A percentile compares a stretch with the other conserved stretches of the same genome.
Evolutionary conservation across 2,329 filamentous ascomycete species (phyloP).

Genomic region (Botrytis sinoallii): DNA sequence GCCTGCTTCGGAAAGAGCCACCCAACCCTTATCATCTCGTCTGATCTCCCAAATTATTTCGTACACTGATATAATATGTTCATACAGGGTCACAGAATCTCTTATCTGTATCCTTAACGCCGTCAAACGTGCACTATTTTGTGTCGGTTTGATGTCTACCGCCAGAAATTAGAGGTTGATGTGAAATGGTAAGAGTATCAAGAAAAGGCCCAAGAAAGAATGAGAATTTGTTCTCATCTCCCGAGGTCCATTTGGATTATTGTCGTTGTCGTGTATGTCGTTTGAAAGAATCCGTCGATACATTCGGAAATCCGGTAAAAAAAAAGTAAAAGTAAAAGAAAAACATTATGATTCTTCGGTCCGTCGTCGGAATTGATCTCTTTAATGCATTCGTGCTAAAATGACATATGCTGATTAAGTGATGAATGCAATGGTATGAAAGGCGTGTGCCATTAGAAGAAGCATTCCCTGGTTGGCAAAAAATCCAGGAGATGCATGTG

Average conservation of each 20-base stretch:
- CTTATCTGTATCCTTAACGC: constrained; percentile 9
- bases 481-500: constrained; percentile 11
- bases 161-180: constrained; percentile 4
- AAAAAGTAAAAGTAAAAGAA: constrained; percentile 5
- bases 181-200: not conserved
- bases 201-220: not conserved
- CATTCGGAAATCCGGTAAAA: not conserved
- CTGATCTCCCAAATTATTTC: constrained; percentile 12
- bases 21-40: not conserved
- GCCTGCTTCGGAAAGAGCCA: constrained; percentile 18
- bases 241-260: not conserved
- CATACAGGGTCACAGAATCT: constrained; percentile 14
- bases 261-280: not conserved
- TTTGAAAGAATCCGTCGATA: constrained; percentile 1
- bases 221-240: not conserved
- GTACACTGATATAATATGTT: constrained; percentile 20
- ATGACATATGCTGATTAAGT: constrained; percentile 10
- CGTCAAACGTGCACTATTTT: constrained; percentile 6
- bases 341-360: constrained; percentile 17
- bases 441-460: constrained; percentile 14
- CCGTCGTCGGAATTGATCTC: constrained; percentile 11
- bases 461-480: constrained; percentile 4
- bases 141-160: not conserved
- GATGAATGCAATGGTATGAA: constrained; percentile 12
- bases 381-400: constrained; percentile 1